Conservation (phyloP, 805 yeast species). For the Barnettozyma sucrosica region DNA sequence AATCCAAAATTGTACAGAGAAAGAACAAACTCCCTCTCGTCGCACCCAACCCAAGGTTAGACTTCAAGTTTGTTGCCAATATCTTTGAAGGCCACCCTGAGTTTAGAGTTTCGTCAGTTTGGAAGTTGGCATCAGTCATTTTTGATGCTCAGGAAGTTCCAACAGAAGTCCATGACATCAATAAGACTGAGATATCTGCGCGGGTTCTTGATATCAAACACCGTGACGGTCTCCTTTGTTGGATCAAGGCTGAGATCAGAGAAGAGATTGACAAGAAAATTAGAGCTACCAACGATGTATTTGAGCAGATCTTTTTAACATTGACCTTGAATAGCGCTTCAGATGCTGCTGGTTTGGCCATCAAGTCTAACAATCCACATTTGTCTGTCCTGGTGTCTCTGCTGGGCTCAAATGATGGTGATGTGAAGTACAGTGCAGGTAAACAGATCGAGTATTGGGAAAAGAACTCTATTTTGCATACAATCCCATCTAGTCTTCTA, state of each 20-base stretch:
- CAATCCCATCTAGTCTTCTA: conserved; percentile 48
- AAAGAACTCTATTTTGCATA: conserved; percentile 32
- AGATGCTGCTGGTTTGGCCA: conserved; percentile 58
- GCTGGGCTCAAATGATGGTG: conserved; percentile 63
- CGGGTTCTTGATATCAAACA: conserved; percentile 31
- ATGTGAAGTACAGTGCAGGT: conserved; percentile 48
- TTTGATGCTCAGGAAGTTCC: conserved; percentile 39
- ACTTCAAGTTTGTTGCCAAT: conserved; percentile 28
- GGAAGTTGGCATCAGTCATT: conserved; percentile 58
- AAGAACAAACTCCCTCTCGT: conserved; percentile 34
- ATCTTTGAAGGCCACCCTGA: conserved; percentile 14
- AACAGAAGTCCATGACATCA: conserved; percentile 16
- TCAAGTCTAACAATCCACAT: conserved; percentile 58
- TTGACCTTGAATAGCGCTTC: conserved; percentile 51
- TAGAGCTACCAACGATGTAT: conserved; percentile 28
- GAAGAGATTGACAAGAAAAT: conserved; percentile 28
- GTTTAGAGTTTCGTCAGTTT: conserved; percentile 29
- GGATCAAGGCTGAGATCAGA: conserved; percentile 52
- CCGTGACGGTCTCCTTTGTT: conserved; percentile 42
- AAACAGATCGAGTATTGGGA: conserved; percentile 67
- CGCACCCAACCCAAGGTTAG: conserved; percentile 24
- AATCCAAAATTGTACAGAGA: conserved; percentile 25
- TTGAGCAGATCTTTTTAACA: conserved; percentile 46
- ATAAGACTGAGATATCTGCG: conserved; percentile 19
- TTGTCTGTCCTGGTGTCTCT: conserved; percentile 64